phyloP scores from a whole-genome alignment of 192 early-diverging fungal genomes.

The Coemansia sp. region DNA sequence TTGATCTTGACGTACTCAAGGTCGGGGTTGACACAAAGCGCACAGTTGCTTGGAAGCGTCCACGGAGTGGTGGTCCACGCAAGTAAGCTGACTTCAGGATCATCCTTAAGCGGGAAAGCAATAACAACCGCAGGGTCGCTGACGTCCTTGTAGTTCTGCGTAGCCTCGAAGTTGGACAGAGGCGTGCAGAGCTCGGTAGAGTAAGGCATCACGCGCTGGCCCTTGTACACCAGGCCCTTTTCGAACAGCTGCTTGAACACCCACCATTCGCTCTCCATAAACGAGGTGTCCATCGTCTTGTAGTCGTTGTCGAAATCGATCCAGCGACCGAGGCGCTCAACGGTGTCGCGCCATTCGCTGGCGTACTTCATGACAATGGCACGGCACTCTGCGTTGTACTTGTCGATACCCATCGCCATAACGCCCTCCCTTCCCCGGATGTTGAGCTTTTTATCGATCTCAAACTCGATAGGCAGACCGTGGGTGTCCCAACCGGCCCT shows the following conservation, averaged over 20 bases:
- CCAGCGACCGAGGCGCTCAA: slow-evolving; percentile 97
- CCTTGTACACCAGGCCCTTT: slow-evolving; percentile 94
- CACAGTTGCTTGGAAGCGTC: slow-evolving; percentile 96
- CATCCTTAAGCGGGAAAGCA: slow-evolving; percentile 85
- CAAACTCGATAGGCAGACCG: slow-evolving; percentile 86
- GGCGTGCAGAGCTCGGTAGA: slow-evolving; percentile 91
- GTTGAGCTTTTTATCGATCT: slow-evolving; percentile 91
- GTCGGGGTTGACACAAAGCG: slow-evolving; percentile 87
- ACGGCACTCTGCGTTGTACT: slow-evolving; percentile 96
- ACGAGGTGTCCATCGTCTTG: slow-evolving; percentile 92
- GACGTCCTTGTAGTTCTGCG: slow-evolving; percentile 97
- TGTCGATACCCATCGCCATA: slow-evolving; percentile 89
- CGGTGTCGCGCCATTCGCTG: slow-evolving; percentile 87
- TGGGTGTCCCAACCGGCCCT: slow-evolving; percentile 92
- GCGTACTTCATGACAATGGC: slow-evolving; percentile 96
- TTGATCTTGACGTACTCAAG: slow-evolving; percentile 96
- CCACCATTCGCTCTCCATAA: slow-evolving; percentile 99
- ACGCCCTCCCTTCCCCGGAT: slow-evolving; percentile 80
- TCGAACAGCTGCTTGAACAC: slow-evolving; percentile 95
- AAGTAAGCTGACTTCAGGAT: slow-evolving; percentile 76
- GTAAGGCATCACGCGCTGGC: slow-evolving; percentile 93
- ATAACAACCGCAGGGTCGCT: slow-evolving; percentile 92
- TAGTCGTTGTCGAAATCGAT: slow-evolving; percentile 99
- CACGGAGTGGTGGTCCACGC: slow-evolving; percentile 99
- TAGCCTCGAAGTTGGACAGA: slow-evolving; percentile 96